Conservation (phyloP, 768 basidiomycete species). For the Russula sp. region DNA sequence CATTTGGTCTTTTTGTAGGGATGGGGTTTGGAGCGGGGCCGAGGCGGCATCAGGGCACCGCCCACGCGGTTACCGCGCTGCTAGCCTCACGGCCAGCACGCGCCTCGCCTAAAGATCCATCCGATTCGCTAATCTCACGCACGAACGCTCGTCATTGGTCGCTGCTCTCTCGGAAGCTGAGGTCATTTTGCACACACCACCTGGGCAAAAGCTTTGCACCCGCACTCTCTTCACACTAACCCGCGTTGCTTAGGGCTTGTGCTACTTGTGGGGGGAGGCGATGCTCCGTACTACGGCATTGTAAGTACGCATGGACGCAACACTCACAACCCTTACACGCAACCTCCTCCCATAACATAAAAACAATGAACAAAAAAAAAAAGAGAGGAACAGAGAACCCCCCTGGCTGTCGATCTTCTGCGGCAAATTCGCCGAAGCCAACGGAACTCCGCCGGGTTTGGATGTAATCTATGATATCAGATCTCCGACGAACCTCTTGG, state of each 20-base stretch:
- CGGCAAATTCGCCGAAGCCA: not conserved
- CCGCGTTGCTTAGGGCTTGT: too few relatives aligned
- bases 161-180: not conserved
- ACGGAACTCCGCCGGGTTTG: not conserved
- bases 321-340: too few relatives aligned
- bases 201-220: not conserved
- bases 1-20: slow-evolving; percentile 5
- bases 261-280: too few relatives aligned
- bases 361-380: too few relatives aligned
- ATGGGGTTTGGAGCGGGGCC: not conserved
- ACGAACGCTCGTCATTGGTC: not conserved
- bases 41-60: not conserved
- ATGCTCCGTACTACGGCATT: too few relatives aligned
- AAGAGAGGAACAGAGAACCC: not conserved
- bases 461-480: too few relatives aligned
- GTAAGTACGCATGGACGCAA: too few relatives aligned
- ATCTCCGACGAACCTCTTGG: too few relatives aligned
- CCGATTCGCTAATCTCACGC: not conserved
- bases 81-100: slow-evolving; percentile 3
- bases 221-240: not conserved
- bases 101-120: not conserved
- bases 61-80: slow-evolving; percentile 7
- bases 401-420: not conserved
- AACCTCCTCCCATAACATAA: too few relatives aligned
- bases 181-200: not conserved